These are phyloP conservation scores for Chalciporus chontae DNA, from an alignment of 768 basidiomycete genomes.

Conservation along the genomic window DNA sequence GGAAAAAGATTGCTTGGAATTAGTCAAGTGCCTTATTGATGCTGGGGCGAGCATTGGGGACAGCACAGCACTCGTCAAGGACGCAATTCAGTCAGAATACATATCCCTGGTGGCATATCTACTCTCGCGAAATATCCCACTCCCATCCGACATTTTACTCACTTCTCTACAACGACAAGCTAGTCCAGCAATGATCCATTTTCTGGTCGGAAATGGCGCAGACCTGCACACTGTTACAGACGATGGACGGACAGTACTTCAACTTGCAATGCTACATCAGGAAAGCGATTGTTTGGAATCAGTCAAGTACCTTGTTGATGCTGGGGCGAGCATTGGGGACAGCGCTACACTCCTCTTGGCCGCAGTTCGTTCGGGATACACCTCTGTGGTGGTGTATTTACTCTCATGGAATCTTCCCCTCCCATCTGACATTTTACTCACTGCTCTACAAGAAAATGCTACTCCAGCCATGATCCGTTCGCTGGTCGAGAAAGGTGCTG, in stretches of 20 bases:
- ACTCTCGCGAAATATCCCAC: no score
- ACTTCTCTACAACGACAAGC: no score
- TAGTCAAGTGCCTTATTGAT: background rate
- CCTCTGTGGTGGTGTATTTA: background rate
- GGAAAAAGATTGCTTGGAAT: background rate
- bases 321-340: background rate
- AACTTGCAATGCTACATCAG: no score
- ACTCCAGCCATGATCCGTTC: background rate
- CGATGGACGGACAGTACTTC: no score
- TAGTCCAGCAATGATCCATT: background rate
- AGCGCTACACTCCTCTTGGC: background rate
- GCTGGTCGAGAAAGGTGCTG: background rate
- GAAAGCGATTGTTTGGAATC: background rate
- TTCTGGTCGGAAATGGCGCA: no score
- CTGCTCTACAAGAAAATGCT: background rate
- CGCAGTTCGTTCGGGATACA: background rate
- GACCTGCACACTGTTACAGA: no score
- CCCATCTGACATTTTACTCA: background rate
- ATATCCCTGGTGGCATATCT: no score
- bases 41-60: background rate
- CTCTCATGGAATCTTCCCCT: background rate
- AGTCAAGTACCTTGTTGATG: background rate
- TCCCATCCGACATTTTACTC: no score
- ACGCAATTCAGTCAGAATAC: no score
- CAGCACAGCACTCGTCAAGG: no score